A percentile compares a stretch with the other conserved stretches of the same genome.
Evolutionary conservation across 345 rosid genomes (phyloP).

Genomic region (Lumnitzera littorea): DNA sequence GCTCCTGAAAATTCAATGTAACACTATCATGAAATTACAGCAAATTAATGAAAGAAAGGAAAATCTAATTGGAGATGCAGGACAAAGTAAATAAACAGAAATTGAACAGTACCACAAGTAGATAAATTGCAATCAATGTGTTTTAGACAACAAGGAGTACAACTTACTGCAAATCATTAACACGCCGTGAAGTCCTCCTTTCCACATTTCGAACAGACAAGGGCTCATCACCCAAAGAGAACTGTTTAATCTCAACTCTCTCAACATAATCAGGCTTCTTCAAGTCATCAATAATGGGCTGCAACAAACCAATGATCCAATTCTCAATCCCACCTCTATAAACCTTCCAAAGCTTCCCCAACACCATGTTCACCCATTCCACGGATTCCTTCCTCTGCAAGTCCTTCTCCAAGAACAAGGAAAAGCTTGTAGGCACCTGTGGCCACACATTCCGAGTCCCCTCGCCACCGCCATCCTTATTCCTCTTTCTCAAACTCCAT

Average conservation of each 20-base stretch:
- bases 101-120: not conserved
- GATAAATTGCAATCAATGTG: not conserved
- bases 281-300: constrained; percentile 93
- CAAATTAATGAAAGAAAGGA: too few species aligned
- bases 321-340: constrained; percentile 87
- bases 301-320: constrained; percentile 84
- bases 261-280: constrained; percentile 91
- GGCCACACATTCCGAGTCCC: constrained; percentile 51
- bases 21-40: too few species aligned
- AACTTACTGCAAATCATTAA: constrained; percentile 93
- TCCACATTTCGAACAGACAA: constrained; percentile 92
- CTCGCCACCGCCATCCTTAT: constrained; percentile 16
- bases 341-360: constrained; percentile 96
- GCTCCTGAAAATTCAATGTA: not conserved
- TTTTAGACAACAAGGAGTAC: not conserved
- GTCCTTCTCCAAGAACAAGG: constrained; percentile 83
- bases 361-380: constrained; percentile 98
- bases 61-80: too few species aligned
- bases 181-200: constrained; percentile 87
- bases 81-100: too few species aligned
- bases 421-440: constrained; percentile 80
- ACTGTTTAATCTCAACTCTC: constrained; percentile 90
- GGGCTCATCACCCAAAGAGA: constrained; percentile 91
- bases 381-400: constrained; percentile 96
- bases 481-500: constrained; percentile 67